Percentiles rank a stretch among this genome's conserved stretches.
These are phyloP conservation scores for Linnemannia zychae DNA, from an alignment of 192 early-diverging fungal species.

Conservation along the genomic window DNA sequence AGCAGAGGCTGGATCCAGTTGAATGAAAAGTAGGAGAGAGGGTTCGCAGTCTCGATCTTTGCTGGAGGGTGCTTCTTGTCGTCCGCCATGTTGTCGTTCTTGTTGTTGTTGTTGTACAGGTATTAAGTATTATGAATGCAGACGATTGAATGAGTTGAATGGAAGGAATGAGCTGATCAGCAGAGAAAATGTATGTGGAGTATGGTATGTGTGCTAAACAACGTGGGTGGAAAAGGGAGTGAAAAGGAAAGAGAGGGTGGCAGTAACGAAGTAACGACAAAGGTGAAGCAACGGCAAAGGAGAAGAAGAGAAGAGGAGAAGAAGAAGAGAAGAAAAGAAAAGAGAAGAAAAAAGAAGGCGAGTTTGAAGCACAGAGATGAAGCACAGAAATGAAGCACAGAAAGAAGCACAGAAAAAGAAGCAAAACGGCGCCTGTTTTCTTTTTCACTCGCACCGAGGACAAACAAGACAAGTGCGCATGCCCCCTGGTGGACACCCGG, in stretches of 20 bases:
- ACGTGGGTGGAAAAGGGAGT: not conserved
- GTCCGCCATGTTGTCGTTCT: no score
- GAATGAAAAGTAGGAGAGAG: conserved; percentile 52
- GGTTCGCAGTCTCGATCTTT: conserved; percentile 30
- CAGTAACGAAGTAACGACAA: not conserved
- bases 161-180: not conserved
- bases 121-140: not conserved
- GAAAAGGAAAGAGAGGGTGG: not conserved
- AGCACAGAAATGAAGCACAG: not conserved
- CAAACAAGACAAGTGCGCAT: not conserved
- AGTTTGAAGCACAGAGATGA: not conserved
- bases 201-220: not conserved
- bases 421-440: not conserved
- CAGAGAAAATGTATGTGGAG: not conserved
- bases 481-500: not conserved
- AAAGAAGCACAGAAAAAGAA: not conserved
- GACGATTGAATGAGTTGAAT: not conserved
- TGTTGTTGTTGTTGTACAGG: conserved; percentile 3
- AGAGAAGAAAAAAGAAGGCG: not conserved
- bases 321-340: conserved; percentile 5
- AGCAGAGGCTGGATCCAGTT: conserved; percentile 53
- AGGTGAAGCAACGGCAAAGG: not conserved
- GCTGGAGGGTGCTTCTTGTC: conserved; percentile 42
- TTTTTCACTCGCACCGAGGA: not conserved
- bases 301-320: not conserved